Percentiles rank a stretch among this genome's conserved stretches.
These are phyloP conservation scores for Isatis lusitanica DNA, from an alignment of 441 rosid genomes.

Conservation along the genomic window DNA sequence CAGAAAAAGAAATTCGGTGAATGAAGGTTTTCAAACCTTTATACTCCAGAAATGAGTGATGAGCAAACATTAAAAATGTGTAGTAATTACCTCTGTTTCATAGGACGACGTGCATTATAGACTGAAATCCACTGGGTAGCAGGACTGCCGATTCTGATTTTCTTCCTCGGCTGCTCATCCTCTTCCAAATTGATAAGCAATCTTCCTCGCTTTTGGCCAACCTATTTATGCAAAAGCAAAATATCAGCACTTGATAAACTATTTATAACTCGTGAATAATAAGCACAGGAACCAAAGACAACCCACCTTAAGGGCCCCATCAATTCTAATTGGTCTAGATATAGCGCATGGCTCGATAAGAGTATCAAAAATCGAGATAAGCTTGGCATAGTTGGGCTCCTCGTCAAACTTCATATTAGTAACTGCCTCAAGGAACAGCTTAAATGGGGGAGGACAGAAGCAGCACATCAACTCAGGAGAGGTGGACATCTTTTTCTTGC, in stretches of 20 bases:
- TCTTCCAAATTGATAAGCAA: conserved; percentile 79
- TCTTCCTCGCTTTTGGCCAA: conserved; percentile 87
- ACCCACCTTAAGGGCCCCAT: conserved; percentile 77
- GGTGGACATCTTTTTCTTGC: conserved; percentile 89
- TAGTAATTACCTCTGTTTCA: conserved; percentile 75
- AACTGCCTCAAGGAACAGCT: conserved; percentile 76
- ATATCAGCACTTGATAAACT: conserved; percentile 8
- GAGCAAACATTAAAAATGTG: background rate
- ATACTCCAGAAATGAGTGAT: background rate
- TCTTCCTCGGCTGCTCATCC: conserved; percentile 90
- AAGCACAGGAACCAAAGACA: conserved; percentile 17
- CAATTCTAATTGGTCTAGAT: conserved; percentile 72
- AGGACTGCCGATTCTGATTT: conserved; percentile 82
- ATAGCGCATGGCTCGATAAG: conserved; percentile 62
- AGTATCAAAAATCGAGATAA: conserved; percentile 63
- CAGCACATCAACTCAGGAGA: conserved; percentile 84
- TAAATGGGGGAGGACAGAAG: conserved; percentile 75
- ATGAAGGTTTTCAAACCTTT: background rate
- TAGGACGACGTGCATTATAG: conserved; percentile 86
- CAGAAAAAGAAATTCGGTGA: background rate
- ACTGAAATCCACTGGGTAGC: conserved; percentile 93
- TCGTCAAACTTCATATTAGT: conserved; percentile 81
- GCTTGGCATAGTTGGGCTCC: conserved; percentile 75
- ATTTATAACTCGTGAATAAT: background rate
- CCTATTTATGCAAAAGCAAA: conserved; percentile 43